Conservation (phyloP, 306 rosid genomes). For the Dryas drummondii region DNA sequence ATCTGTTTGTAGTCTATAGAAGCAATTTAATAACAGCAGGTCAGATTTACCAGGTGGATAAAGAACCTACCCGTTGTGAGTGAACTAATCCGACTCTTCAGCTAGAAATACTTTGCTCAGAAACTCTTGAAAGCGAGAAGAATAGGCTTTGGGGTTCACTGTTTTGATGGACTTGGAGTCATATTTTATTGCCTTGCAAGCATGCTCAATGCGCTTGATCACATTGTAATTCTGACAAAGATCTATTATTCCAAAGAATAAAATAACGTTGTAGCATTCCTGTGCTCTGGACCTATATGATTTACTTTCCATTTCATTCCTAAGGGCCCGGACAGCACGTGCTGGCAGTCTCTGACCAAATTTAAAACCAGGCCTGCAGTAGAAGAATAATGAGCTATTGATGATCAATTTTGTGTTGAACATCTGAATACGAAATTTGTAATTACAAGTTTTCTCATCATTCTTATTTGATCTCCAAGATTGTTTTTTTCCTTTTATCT, state of each 20-base stretch:
- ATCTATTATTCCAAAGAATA: constrained; percentile 37
- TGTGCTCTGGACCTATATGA: constrained; percentile 23
- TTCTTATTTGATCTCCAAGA: not conserved
- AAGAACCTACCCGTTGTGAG: not conserved
- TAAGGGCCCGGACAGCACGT: constrained; percentile 20
- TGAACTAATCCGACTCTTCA: constrained; percentile 17
- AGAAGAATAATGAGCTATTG: not conserved
- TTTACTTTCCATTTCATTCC: constrained; percentile 28
- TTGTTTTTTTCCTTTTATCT: not conserved
- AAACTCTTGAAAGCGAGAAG: constrained; percentile 47
- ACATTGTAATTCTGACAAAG: constrained; percentile 35
- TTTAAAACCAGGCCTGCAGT: constrained; percentile 20
- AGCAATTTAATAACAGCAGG: not conserved
- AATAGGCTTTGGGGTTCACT: constrained; percentile 46
- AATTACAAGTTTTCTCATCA: not conserved
- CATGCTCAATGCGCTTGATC: constrained; percentile 42
- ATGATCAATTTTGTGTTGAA: not conserved
- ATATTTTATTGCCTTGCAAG: constrained; percentile 40
- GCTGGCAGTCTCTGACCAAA: constrained; percentile 41
- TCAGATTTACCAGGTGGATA: not conserved
- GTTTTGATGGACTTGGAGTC: constrained; percentile 34
- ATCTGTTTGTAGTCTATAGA: not conserved
- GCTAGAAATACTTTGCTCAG: constrained; percentile 34
- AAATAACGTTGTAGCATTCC: constrained; percentile 33
- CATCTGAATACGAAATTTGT: not conserved